Percentiles rank a stretch among this genome's conserved stretches.
Evolutionary conservation across 2,329 filamentous ascomycete genomes (phyloP).

Genomic region (Cladosporium oxysporum): DNA sequence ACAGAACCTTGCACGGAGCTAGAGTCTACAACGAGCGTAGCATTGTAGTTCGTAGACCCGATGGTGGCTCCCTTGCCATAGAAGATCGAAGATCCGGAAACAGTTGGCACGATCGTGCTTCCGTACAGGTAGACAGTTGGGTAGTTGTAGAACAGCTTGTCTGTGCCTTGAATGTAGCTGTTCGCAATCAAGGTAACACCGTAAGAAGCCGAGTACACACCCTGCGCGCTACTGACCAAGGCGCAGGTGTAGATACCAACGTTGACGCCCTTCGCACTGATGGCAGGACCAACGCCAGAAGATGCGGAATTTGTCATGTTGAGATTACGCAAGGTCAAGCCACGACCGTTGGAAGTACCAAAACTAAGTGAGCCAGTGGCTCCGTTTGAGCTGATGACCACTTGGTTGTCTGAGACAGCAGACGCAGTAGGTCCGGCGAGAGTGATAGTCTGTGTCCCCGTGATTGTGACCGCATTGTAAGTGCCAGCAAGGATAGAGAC

Average conservation of each 20-base stretch:
- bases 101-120: slow-evolving; percentile 45
- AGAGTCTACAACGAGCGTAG: slow-evolving; percentile 19
- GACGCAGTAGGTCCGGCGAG: slow-evolving; percentile 39
- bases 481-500: slow-evolving; percentile 49
- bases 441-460: slow-evolving; percentile 45
- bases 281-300: slow-evolving; percentile 25
- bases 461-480: slow-evolving; percentile 45
- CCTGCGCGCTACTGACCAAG: slow-evolving; percentile 42
- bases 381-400: slow-evolving; percentile 7
- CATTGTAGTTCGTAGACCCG: slow-evolving; percentile 17
- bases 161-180: slow-evolving; percentile 48
- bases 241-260: slow-evolving; percentile 49
- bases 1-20: slow-evolving; percentile 16
- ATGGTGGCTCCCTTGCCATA: slow-evolving; percentile 23
- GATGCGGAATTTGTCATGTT: slow-evolving; percentile 41
- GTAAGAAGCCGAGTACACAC: slow-evolving; percentile 33
- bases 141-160: slow-evolving; percentile 47
- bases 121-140: slow-evolving; percentile 47
- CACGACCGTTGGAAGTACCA: slow-evolving; percentile 30
- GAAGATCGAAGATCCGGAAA: slow-evolving; percentile 26
- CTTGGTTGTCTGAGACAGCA: slow-evolving; percentile 15
- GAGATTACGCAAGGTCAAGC: slow-evolving; percentile 43
- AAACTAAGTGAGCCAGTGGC: slow-evolving; percentile 10
- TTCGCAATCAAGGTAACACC: slow-evolving; percentile 44
- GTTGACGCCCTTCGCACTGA: slow-evolving; percentile 42